phyloP scores from a whole-genome alignment of 2,329 filamentous ascomycete species.

The Aspergillus luchuensis region DNA sequence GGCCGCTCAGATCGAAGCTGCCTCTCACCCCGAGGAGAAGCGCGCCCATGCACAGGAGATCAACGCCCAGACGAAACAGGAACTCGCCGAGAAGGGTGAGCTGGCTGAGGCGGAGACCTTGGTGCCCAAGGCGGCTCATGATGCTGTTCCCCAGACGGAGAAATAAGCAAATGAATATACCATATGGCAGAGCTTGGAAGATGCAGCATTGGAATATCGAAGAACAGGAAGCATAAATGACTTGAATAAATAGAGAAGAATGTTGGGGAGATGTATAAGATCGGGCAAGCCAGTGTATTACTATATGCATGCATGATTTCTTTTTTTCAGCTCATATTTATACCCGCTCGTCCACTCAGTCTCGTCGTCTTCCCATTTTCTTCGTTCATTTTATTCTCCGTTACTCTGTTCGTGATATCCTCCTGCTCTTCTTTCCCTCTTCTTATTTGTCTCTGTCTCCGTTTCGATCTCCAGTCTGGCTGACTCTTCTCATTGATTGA shows the following conservation, averaged over 20 bases:
- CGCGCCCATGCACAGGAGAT: constrained; percentile 27
- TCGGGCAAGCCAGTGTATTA: constrained; percentile 3
- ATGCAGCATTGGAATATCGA: neutral
- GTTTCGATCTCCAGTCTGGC: neutral
- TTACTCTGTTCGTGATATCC: neutral
- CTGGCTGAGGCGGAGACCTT: constrained; percentile 46
- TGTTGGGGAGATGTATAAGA: neutral
- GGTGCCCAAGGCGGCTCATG: constrained; percentile 55
- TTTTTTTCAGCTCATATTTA: constrained; percentile 1
- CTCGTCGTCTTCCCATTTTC: neutral
- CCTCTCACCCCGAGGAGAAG: constrained; percentile 31
- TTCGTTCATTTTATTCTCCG: neutral
- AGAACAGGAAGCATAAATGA: neutral
- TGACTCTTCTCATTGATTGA: neutral
- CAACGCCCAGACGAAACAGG: constrained; percentile 27
- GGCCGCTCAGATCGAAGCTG: constrained; percentile 29
- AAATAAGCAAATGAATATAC: constrained; percentile 18
- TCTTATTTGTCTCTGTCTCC: neutral
- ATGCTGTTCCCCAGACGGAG: constrained; percentile 31
- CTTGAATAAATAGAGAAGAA: neutral
- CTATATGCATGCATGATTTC: constrained; percentile 1
- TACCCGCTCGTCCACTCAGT: neutral
- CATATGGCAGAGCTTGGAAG: neutral
- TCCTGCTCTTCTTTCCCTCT: neutral
- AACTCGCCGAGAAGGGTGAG: constrained; percentile 24